These are phyloP conservation scores for Kwoniella dendrophila DNA, from an alignment of 768 basidiomycete genomes.

Conservation along the genomic window DNA sequence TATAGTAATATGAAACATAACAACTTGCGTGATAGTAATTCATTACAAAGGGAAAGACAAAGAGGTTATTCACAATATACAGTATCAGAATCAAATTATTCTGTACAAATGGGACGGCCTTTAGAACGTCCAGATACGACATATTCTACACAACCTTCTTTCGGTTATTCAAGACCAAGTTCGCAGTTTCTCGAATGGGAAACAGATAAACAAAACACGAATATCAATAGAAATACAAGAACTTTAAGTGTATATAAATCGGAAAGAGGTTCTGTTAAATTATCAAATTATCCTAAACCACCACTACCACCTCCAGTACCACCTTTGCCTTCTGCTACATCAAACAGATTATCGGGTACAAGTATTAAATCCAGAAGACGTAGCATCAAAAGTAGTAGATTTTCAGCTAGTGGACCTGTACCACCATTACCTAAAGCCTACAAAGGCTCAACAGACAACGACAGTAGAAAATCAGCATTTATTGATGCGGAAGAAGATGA, in stretches of 20 bases:
- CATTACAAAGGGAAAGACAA: too few relatives aligned
- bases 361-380: not conserved
- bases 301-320: too few relatives aligned
- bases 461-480: conserved; percentile 3
- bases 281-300: not conserved
- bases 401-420: too few relatives aligned
- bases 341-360: not conserved
- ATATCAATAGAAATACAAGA: conserved; percentile 7
- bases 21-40: too few relatives aligned
- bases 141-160: conserved; percentile 13
- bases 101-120: too few relatives aligned
- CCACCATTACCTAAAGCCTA: not conserved
- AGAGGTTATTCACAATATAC: conserved; percentile 7
- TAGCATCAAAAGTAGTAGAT: too few relatives aligned
- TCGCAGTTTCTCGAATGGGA: not conserved
- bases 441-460: not conserved
- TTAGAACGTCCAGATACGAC: conserved; percentile 3
- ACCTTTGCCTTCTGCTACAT: too few relatives aligned
- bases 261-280: not conserved
- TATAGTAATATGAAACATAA: too few relatives aligned
- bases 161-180: conserved; percentile 4
- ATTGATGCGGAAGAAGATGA: conserved; percentile 1
- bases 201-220: not conserved
- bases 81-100: conserved; percentile 3
- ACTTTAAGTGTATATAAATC: conserved; percentile 2